Conservation (phyloP, 2,329 filamentous ascomycete species). For the Xylaria sp. region DNA sequence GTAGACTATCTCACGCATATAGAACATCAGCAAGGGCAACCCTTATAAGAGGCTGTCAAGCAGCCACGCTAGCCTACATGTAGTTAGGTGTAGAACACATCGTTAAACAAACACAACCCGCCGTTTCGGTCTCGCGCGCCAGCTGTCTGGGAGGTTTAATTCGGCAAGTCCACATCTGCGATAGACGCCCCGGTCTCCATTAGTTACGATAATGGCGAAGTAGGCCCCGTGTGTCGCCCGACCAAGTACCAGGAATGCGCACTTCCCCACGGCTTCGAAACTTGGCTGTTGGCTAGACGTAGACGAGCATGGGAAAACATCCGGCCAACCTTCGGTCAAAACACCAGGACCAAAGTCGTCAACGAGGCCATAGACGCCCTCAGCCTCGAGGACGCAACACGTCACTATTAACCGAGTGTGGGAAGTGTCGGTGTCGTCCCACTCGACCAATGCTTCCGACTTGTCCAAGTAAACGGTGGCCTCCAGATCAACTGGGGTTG, state of each 20-base stretch:
- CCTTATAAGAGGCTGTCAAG: too few relatives aligned
- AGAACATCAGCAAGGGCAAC: too few relatives aligned
- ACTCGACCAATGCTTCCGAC: conserved; percentile 8
- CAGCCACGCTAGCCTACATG: too few relatives aligned
- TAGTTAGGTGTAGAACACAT: too few relatives aligned
- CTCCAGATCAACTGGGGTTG: conserved; percentile 20
- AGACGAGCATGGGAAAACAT: conserved; percentile 11
- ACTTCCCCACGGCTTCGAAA: conserved; percentile 9
- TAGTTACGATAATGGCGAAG: conserved; percentile 12
- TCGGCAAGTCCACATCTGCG: conserved; percentile 17
- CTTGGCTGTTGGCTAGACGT: not conserved
- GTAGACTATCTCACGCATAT: too few relatives aligned
- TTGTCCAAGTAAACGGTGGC: conserved; percentile 12
- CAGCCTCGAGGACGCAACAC: conserved; percentile 20
- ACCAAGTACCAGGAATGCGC: conserved; percentile 16
- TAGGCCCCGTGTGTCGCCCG: conserved; percentile 3
- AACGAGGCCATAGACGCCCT: conserved; percentile 3
- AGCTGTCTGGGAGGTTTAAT: conserved; percentile 13
- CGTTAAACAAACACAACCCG: conserved; percentile 7
- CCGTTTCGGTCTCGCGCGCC: conserved; percentile 5
- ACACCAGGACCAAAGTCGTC: conserved; percentile 1
- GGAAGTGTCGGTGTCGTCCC: not conserved
- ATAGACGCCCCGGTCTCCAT: conserved; percentile 7
- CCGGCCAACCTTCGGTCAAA: conserved; percentile 12
- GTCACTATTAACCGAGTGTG: conserved; percentile 14